These are phyloP conservation scores for Cryptococcus sp. DNA, from an alignment of 1,284 basidiomycete genomes.

Conservation along the genomic window DNA sequence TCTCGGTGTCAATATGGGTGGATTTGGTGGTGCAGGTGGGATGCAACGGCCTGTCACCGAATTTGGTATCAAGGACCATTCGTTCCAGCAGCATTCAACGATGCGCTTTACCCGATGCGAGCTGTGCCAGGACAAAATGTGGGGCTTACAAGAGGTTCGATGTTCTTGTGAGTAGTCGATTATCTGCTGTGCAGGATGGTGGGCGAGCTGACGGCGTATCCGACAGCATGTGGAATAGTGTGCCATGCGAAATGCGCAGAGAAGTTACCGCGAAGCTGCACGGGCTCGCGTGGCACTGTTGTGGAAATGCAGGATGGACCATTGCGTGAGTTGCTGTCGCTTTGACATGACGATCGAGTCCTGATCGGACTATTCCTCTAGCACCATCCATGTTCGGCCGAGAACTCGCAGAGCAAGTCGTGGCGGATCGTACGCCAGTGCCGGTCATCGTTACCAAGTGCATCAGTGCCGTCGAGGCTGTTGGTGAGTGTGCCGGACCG, in stretches of 20 bases:
- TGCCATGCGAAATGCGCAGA: conserved; percentile 56
- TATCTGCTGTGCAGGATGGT: not conserved
- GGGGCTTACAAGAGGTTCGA: conserved; percentile 85
- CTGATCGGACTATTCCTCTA: conserved; percentile 39
- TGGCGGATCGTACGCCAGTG: conserved; percentile 69
- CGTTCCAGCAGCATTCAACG: conserved; percentile 86
- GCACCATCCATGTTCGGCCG: conserved; percentile 89
- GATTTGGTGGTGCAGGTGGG: conserved; percentile 11
- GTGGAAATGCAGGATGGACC: conserved; percentile 39
- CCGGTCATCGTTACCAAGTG: conserved; percentile 94
- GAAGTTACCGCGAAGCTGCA: conserved; percentile 49
- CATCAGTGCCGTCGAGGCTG: conserved; percentile 83
- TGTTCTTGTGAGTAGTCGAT: conserved; percentile 69
- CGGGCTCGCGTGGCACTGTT: conserved; percentile 29
- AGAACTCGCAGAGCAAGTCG: conserved; percentile 79
- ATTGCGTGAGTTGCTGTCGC: conserved; percentile 58
- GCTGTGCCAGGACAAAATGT: conserved; percentile 96
- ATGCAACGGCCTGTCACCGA: conserved; percentile 46
- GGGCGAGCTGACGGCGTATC: conserved; percentile 1
- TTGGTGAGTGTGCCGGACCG: conserved; percentile 61
- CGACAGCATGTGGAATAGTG: conserved; percentile 54
- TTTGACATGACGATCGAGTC: not conserved
- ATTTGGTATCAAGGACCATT: conserved; percentile 63
- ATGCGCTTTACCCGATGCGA: conserved; percentile 89
- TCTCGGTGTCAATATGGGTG: conserved; percentile 15